phyloP scores from a whole-genome alignment of 345 rosid species.

The Brassica cretica region DNA sequence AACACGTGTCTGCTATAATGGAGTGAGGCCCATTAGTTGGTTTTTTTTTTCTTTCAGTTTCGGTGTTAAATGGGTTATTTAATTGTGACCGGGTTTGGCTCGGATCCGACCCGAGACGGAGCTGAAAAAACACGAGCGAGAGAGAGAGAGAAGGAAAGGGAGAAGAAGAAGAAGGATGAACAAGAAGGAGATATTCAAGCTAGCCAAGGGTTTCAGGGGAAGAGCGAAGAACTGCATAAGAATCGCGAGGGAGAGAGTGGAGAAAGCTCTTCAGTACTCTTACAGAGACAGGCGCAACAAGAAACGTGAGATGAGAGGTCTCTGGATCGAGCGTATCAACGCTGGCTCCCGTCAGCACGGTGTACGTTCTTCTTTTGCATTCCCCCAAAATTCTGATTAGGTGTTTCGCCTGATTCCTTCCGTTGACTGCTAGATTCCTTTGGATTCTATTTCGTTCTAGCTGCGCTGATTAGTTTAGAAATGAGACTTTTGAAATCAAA shows the following conservation, averaged over 20 bases:
- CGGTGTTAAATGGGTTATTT: neutral
- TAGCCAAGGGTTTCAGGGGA: slow-evolving; percentile 92
- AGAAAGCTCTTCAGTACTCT: slow-evolving; percentile 93
- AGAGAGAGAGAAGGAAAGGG: neutral
- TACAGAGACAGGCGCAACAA: slow-evolving; percentile 94
- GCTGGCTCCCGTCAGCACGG: slow-evolving; percentile 90
- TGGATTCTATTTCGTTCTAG: neutral
- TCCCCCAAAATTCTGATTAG: neutral
- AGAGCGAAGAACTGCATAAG: slow-evolving; percentile 92
- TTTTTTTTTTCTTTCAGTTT: too few species aligned
- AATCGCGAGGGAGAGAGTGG: slow-evolving; percentile 90
- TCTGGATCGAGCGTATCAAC: slow-evolving; percentile 95
- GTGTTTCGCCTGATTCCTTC: slow-evolving; percentile 7
- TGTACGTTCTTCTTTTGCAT: slow-evolving; percentile 42
- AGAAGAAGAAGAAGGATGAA: slow-evolving; percentile 48
- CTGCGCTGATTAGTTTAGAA: neutral
- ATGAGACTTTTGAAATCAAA: neutral
- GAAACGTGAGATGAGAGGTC: slow-evolving; percentile 94
- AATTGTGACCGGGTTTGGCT: neutral
- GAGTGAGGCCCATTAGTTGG: slow-evolving; percentile 2
- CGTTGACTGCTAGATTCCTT: neutral
- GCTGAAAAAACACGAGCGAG: neutral
- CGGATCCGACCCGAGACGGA: slow-evolving; percentile 1
- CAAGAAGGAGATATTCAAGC: slow-evolving; percentile 82
- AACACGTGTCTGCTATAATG: slow-evolving; percentile 5